Evolutionary conservation across 2,329 filamentous ascomycete genomes (phyloP).

Genomic region (Graphiopsis chlorocephala): DNA sequence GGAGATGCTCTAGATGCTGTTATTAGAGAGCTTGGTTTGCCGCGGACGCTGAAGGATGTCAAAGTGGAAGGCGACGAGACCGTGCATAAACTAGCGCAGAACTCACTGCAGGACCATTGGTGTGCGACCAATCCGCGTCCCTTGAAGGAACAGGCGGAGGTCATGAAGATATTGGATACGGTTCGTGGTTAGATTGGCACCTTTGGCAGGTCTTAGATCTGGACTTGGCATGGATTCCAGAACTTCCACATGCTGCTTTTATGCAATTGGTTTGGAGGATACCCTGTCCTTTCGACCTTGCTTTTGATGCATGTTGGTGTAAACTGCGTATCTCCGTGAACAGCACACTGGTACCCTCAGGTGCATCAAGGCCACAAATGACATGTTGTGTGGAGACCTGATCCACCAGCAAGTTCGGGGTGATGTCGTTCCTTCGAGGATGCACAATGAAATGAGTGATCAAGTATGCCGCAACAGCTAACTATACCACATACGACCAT

Average conservation of each 20-base stretch:
- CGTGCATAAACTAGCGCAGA: constrained; percentile 49
- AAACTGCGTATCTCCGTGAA: background rate
- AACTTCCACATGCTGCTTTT: background rate
- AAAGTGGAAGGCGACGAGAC: background rate
- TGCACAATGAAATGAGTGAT: background rate
- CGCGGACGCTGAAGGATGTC: constrained; percentile 49
- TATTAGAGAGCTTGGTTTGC: constrained; percentile 53
- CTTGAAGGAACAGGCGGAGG: constrained; percentile 47
- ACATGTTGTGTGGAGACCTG: background rate
- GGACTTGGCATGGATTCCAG: background rate
- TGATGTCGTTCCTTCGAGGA: background rate
- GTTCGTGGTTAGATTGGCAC: background rate
- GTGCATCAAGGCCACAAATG: background rate
- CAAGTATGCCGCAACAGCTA: background rate
- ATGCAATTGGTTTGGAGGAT: background rate
- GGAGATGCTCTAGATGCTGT: constrained; percentile 53
- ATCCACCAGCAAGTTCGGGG: background rate
- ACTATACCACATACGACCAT: background rate
- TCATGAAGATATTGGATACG: constrained; percentile 52
- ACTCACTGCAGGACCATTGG: constrained; percentile 52
- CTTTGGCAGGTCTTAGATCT: background rate
- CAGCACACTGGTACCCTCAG: background rate
- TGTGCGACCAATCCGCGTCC: constrained; percentile 52
- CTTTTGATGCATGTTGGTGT: background rate
- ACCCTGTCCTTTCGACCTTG: background rate